Evolutionary conservation across 352 stramenopile species (phyloP).

Genomic region (Saprolegnia parasitica): DNA sequence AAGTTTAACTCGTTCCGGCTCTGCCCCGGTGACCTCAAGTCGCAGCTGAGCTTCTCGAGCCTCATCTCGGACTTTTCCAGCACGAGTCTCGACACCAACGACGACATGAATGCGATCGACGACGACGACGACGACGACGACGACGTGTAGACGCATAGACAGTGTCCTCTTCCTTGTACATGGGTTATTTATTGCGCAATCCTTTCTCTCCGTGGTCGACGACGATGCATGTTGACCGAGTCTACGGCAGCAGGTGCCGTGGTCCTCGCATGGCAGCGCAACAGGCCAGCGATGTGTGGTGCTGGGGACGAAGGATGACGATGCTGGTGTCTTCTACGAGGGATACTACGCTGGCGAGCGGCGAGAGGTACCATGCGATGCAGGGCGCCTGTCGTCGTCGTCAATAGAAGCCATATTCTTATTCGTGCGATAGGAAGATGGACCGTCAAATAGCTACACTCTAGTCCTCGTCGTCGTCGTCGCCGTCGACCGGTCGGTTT

Average conservation of each 20-base stretch:
- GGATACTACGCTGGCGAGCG: no score
- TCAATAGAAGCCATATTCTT: background rate
- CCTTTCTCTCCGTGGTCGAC: no score
- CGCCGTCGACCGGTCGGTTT: constrained; percentile 97
- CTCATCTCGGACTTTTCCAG: constrained; percentile 7
- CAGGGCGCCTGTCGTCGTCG: no score
- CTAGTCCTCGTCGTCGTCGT: constrained; percentile 94
- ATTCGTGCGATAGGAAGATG: background rate
- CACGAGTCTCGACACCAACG: constrained; percentile 3
- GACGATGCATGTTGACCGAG: no score
- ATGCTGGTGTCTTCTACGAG: no score
- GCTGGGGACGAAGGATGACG: no score
- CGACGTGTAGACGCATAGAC: background rate
- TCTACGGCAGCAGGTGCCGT: no score
- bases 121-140: constrained; percentile 3
- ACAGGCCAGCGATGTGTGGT: no score
- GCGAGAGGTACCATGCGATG: no score
- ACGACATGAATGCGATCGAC: background rate
- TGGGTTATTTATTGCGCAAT: background rate
- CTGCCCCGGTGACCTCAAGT: constrained; percentile 4
- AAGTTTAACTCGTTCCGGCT: constrained; percentile 82
- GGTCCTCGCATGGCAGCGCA: no score
- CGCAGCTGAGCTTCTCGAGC: constrained; percentile 14
- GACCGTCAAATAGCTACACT: constrained; percentile 1
- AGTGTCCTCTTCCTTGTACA: no score